These are phyloP conservation scores for Cicer chorassanicum DNA, from an alignment of 306 rosid genomes.

Conservation along the genomic window DNA sequence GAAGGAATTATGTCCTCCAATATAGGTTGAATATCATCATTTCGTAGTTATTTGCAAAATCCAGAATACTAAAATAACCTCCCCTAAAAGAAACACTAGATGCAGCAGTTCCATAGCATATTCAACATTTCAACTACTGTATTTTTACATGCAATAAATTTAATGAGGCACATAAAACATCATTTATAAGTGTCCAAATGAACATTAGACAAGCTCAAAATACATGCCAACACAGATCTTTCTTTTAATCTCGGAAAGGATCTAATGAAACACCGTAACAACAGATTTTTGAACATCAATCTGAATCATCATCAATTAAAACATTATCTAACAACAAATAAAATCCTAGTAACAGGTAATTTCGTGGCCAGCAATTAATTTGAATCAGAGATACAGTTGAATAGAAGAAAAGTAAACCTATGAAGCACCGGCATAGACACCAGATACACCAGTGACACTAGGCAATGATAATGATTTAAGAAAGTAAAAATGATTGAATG, in stretches of 20 bases:
- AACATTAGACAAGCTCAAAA: conserved; percentile 13
- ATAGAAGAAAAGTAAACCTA: not conserved
- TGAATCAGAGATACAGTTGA: conserved; percentile 28
- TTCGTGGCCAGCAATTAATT: conserved; percentile 17
- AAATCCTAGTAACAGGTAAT: not conserved
- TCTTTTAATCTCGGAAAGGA: conserved; percentile 7
- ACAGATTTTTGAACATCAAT: conserved; percentile 25
- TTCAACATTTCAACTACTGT: not conserved
- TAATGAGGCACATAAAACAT: conserved; percentile 7
- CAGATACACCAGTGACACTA: too few species aligned
- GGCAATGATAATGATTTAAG: too few species aligned
- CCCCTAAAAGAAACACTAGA: conserved; percentile 9
- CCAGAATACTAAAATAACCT: not conserved
- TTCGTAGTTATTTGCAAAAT: conserved; percentile 9
- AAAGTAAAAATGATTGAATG: not conserved
- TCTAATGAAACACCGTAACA: conserved; percentile 17
- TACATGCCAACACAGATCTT: conserved; percentile 28
- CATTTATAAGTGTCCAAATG: conserved; percentile 13
- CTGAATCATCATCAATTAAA: conserved; percentile 18
- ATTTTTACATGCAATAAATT: conserved; percentile 14
- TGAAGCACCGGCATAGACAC: too few species aligned
- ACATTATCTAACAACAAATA: not conserved
- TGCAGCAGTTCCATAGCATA: conserved; percentile 13
- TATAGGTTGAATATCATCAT: not conserved
- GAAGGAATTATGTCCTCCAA: not conserved